These are phyloP conservation scores for Albugo laibachii DNA, from an alignment of 352 stramenopile species.

Conservation along the genomic window DNA sequence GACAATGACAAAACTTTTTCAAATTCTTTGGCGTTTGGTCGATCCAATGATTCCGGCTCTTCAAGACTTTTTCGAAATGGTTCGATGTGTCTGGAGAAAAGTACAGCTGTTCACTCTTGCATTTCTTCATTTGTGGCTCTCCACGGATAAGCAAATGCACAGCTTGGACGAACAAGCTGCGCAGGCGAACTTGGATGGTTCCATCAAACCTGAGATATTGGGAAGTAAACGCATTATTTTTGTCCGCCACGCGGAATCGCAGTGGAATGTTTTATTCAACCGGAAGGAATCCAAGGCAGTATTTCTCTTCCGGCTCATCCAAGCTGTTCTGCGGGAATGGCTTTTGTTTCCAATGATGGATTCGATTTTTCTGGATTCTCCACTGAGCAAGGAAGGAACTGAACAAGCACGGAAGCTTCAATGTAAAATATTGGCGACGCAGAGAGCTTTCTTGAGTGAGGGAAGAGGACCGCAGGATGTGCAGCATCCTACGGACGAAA, in stretches of 20 bases:
- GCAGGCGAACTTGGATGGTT: too few relatives aligned
- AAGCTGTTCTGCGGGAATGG: slow-evolving; percentile 40
- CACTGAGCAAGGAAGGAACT: slow-evolving; percentile 35
- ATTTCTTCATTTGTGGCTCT: slow-evolving; percentile 50
- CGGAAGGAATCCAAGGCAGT: slow-evolving; percentile 27
- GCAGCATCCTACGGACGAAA: neutral
- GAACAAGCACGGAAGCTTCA: slow-evolving; percentile 30
- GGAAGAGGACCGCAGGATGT: too few relatives aligned
- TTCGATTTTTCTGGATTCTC: slow-evolving; percentile 74
- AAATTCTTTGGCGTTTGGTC: too few relatives aligned
- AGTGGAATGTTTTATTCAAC: slow-evolving; percentile 82
- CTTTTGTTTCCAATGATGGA: slow-evolving; percentile 37
- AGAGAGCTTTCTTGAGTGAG: slow-evolving; percentile 4
- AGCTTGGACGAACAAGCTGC: too few relatives aligned
- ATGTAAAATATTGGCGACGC: too few relatives aligned
- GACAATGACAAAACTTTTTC: too few relatives aligned
- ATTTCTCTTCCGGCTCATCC: slow-evolving; percentile 10
- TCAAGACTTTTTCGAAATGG: too few relatives aligned
- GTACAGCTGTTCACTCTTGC: slow-evolving; percentile 36
- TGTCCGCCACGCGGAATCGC: slow-evolving; percentile 66
- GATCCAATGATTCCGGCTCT: too few relatives aligned
- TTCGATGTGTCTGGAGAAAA: slow-evolving; percentile 23
- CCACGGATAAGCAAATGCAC: slow-evolving; percentile 24
- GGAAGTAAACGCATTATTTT: slow-evolving; percentile 49
- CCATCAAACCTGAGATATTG: too few relatives aligned